phyloP scores from a whole-genome alignment of 2,329 filamentous ascomycete species.

The Aspergillus neotritici region DNA sequence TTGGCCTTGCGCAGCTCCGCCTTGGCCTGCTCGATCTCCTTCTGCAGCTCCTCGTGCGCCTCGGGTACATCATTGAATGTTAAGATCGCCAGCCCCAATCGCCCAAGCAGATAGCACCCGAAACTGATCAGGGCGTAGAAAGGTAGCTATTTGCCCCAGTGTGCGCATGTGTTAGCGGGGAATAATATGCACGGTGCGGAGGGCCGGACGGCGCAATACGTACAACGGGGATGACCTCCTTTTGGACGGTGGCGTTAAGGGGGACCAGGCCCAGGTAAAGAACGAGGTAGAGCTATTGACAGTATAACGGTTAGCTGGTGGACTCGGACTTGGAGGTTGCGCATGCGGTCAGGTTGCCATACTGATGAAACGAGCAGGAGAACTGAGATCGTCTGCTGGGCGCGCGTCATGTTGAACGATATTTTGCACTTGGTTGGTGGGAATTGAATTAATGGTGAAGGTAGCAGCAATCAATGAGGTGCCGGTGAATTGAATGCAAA shows the following conservation, averaged over 20 bases:
- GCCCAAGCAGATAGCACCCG: slow-evolving; percentile 85
- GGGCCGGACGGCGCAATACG: slow-evolving; percentile 31
- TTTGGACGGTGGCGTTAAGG: slow-evolving; percentile 69
- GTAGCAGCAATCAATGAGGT: not conserved
- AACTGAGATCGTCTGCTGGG: slow-evolving; percentile 84
- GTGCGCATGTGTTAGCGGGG: slow-evolving; percentile 4
- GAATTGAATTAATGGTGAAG: slow-evolving; percentile 5
- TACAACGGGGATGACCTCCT: slow-evolving; percentile 85
- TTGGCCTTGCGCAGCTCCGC: slow-evolving; percentile 38
- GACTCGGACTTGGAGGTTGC: slow-evolving; percentile 5
- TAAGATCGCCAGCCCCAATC: slow-evolving; percentile 85
- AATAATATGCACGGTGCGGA: not conserved
- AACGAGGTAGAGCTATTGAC: slow-evolving; percentile 72
- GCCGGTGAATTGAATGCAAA: not conserved
- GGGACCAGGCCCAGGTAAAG: slow-evolving; percentile 80
- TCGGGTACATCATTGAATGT: slow-evolving; percentile 95
- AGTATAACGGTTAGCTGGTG: slow-evolving; percentile 10
- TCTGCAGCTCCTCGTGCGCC: slow-evolving; percentile 82
- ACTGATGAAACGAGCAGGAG: slow-evolving; percentile 84
- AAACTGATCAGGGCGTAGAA: slow-evolving; percentile 90
- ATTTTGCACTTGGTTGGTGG: not conserved
- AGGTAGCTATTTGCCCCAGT: slow-evolving; percentile 59
- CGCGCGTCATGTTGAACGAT: slow-evolving; percentile 72
- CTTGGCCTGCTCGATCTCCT: slow-evolving; percentile 60
- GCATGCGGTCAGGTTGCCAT: slow-evolving; percentile 32